Conservation (phyloP, 2,329 filamentous ascomycete genomes). For the Calonectria pteridis region DNA sequence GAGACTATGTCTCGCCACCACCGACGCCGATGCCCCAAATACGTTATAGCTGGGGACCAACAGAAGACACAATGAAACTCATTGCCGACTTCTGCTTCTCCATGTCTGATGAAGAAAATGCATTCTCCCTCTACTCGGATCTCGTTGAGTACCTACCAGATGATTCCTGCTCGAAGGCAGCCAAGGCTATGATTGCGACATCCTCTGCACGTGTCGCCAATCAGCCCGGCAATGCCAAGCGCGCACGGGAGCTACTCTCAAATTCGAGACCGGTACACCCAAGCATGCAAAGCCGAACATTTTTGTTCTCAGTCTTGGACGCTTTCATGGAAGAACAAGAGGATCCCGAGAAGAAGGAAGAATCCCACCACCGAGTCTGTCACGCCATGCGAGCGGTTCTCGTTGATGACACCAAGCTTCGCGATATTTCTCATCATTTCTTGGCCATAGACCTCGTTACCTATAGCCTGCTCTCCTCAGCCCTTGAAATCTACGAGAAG, state of each 20-base stretch:
- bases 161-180: neutral
- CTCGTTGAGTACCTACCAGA: slow-evolving; percentile 29
- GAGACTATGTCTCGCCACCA: neutral
- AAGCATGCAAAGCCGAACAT: slow-evolving; percentile 13
- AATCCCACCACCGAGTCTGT: slow-evolving; percentile 13
- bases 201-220: slow-evolving; percentile 38
- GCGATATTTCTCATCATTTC: slow-evolving; percentile 25
- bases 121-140: slow-evolving; percentile 34
- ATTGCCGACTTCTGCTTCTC: slow-evolving; percentile 43
- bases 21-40: neutral
- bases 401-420: slow-evolving; percentile 19
- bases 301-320: slow-evolving; percentile 37
- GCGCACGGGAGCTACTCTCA: slow-evolving; percentile 31
- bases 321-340: slow-evolving; percentile 30
- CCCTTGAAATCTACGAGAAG: slow-evolving; percentile 38
- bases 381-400: slow-evolving; percentile 26
- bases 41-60: slow-evolving; percentile 31
- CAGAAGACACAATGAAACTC: slow-evolving; percentile 35
- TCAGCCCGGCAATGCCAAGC: slow-evolving; percentile 30
- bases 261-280: neutral
- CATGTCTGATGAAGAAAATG: slow-evolving; percentile 43
- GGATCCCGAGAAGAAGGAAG: slow-evolving; percentile 21
- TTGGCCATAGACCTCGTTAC: slow-evolving; percentile 39
- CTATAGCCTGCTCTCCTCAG: slow-evolving; percentile 35
- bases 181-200: slow-evolving; percentile 32